A percentile compares a stretch with the other conserved stretches of the same genome.
Evolutionary conservation across 192 early-diverging fungal species (phyloP).

Genomic region (Backusella australiensis): DNA sequence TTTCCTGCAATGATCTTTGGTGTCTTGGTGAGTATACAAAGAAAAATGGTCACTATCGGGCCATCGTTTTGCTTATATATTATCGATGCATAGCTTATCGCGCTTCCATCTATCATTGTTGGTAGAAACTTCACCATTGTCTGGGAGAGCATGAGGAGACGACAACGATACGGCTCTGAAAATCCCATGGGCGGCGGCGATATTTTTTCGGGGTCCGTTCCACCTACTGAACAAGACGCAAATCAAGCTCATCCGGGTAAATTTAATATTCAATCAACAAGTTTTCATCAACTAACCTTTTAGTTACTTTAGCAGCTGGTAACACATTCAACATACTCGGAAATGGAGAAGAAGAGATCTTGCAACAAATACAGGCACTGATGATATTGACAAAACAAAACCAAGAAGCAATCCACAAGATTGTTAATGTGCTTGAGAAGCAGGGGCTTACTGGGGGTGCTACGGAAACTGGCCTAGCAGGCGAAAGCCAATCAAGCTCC

Average conservation of each 20-base stretch:
- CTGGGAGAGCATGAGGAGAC: conserved; percentile 70
- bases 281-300: neutral
- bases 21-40: conserved; percentile 45
- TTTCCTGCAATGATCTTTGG: conserved; percentile 84
- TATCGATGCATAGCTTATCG: conserved; percentile 56
- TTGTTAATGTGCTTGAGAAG: conserved; percentile 20
- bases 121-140: conserved; percentile 81
- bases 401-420: conserved; percentile 27
- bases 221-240: conserved; percentile 5
- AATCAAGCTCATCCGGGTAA: conserved; percentile 1
- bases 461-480: neutral
- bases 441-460: neutral
- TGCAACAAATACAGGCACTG: conserved; percentile 26
- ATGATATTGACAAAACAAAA: conserved; percentile 24
- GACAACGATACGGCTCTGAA: neutral
- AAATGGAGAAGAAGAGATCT: conserved; percentile 8
- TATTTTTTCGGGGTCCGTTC: neutral
- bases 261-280: neutral
- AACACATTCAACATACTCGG: neutral
- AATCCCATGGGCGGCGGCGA: neutral
- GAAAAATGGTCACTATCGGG: neutral
- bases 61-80: neutral
- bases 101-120: conserved; percentile 82
- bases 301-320: neutral
- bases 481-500: neutral